Conservation (phyloP, 352 stramenopile genomes). For the Phytophthora pisi region DNA sequence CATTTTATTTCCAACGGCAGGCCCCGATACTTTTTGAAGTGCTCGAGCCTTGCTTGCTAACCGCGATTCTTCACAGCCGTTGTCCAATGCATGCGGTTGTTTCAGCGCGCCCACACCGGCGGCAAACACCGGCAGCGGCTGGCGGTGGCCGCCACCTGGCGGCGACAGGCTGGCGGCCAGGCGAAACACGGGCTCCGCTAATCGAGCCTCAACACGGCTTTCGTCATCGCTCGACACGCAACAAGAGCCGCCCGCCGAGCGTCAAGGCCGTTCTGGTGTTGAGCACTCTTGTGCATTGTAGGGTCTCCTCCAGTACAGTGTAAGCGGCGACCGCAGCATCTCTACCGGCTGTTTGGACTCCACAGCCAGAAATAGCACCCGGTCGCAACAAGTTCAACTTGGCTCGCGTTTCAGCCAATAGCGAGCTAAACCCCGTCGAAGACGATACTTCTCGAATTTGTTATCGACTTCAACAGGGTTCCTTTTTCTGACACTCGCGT, state of each 20-base stretch:
- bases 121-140: background rate
- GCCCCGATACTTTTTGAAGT: constrained; percentile 19
- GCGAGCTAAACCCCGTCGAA: constrained; percentile 8
- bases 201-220: background rate
- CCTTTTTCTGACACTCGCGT: constrained; percentile 26
- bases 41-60: constrained; percentile 31
- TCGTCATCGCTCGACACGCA: constrained; percentile 27
- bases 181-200: background rate
- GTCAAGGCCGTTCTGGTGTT: constrained; percentile 15
- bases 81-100: constrained; percentile 8
- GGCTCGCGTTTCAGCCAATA: constrained; percentile 18
- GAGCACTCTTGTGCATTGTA: background rate
- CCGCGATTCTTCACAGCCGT: constrained; percentile 30
- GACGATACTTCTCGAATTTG: constrained; percentile 18
- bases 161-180: background rate
- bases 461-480: constrained; percentile 24
- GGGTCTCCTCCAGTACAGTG: background rate
- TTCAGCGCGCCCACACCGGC: background rate
- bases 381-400: constrained; percentile 22
- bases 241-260: background rate
- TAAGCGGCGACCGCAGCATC: background rate
- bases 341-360: constrained; percentile 2
- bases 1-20: constrained; percentile 37
- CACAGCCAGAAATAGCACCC: constrained; percentile 15
- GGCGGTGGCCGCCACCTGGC: background rate